These are phyloP conservation scores for Oenanthe sinensis DNA, from an alignment of 129 eudicot genomes.

Conservation along the genomic window DNA sequence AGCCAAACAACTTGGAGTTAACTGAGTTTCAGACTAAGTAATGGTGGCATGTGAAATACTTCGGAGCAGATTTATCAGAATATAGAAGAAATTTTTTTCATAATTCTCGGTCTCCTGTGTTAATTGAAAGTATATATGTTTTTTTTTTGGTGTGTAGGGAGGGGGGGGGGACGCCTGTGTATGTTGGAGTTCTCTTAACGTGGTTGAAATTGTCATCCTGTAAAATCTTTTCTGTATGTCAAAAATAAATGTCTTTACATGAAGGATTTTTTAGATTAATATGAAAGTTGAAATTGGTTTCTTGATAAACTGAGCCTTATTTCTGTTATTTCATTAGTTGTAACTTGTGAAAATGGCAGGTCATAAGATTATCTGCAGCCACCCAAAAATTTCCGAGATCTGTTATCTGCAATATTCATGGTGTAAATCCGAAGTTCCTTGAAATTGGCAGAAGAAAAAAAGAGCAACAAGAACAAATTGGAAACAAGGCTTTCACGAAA, in stretches of 20 bases:
- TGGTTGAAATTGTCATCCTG: not conserved
- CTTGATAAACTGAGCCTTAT: not conserved
- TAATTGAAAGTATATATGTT: too few relatives aligned
- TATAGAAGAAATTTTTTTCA: too few relatives aligned
- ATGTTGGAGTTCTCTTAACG: not conserved
- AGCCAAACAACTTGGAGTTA: too few relatives aligned
- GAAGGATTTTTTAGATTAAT: not conserved
- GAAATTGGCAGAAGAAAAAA: constrained; percentile 73
- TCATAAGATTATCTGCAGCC: constrained; percentile 85
- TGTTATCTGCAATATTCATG: constrained; percentile 88
- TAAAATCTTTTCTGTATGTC: not conserved
- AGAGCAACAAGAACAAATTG: constrained; percentile 53
- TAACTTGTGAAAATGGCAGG: constrained; percentile 43
- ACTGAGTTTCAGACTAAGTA: not conserved
- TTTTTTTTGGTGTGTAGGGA: too few relatives aligned
- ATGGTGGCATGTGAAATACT: not conserved
- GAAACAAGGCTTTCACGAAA: constrained; percentile 48
- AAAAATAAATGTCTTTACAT: not conserved
- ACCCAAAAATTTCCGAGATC: constrained; percentile 95
- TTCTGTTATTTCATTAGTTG: not conserved
- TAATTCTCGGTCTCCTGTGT: too few relatives aligned
- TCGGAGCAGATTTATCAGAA: too few relatives aligned
- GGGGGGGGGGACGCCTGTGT: too few relatives aligned
- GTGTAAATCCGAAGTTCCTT: constrained; percentile 93
- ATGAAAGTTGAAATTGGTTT: not conserved